Percentiles rank a stretch among this genome's conserved stretches.
phyloP scores from a whole-genome alignment of 306 rosid genomes.

The Rosa persica region DNA sequence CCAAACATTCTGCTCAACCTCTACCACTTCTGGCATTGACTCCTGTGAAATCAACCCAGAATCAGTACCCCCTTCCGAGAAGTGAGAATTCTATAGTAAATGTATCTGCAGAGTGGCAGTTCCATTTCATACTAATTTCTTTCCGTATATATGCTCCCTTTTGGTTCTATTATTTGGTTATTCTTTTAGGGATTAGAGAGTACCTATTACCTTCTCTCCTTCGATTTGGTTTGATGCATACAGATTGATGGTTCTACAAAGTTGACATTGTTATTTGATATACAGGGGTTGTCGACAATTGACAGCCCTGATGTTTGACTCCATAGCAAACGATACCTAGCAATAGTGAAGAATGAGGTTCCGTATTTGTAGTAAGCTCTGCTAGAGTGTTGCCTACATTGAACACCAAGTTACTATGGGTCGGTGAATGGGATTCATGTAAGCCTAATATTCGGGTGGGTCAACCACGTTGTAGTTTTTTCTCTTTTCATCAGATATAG shows the following conservation, averaged over 20 bases:
- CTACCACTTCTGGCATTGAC: constrained; percentile 34
- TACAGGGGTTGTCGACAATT: background rate
- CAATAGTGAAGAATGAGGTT: background rate
- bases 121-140: background rate
- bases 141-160: background rate
- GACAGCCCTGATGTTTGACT: background rate
- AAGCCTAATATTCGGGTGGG: too few relatives aligned
- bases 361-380: too few relatives aligned
- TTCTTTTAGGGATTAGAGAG: background rate
- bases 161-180: background rate
- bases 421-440: too few relatives aligned
- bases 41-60: constrained; percentile 27
- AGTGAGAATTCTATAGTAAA: background rate
- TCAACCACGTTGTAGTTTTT: too few relatives aligned
- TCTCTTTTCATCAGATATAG: too few relatives aligned
- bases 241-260: background rate
- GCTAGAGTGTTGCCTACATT: too few relatives aligned
- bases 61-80: constrained; percentile 14
- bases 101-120: background rate
- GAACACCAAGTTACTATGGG: too few relatives aligned
- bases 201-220: background rate
- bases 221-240: background rate
- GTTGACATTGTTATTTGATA: background rate
- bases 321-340: background rate
- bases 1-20: constrained; percentile 38